Conservation (phyloP, 164 flowering plant species). For the Protea cynaroides region DNA sequence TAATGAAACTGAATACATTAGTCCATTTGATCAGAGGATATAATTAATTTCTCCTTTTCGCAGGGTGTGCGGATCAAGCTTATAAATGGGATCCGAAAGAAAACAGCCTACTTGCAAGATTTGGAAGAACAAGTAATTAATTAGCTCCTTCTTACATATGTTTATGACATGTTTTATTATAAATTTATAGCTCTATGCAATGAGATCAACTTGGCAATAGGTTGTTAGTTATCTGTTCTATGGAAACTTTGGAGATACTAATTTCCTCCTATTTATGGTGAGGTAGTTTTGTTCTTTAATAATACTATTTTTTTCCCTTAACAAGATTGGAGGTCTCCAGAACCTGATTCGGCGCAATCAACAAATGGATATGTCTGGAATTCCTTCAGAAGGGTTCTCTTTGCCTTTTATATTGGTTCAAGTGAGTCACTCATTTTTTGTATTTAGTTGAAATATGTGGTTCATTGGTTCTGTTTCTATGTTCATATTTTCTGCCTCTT, state of each 20-base stretch:
- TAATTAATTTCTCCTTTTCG: neutral
- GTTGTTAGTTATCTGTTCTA: neutral
- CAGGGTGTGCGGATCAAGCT: slow-evolving; percentile 22
- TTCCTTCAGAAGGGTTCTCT: slow-evolving; percentile 17
- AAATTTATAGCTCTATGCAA: neutral
- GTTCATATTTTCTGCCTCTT: neutral
- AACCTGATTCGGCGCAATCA: slow-evolving; percentile 21
- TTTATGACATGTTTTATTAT: neutral
- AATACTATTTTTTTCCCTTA: neutral
- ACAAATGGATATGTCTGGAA: slow-evolving; percentile 10
- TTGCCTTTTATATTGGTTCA: slow-evolving; percentile 34
- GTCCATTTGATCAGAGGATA: neutral
- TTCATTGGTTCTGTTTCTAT: neutral
- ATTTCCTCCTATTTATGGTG: neutral
- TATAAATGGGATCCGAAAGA: slow-evolving; percentile 24
- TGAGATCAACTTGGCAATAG: too few relatives aligned
- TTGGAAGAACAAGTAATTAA: slow-evolving; percentile 34
- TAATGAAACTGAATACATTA: neutral
- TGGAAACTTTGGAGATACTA: neutral
- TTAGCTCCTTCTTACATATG: neutral
- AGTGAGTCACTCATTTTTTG: slow-evolving; percentile 11
- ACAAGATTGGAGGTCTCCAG: slow-evolving; percentile 21
- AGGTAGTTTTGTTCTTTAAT: neutral
- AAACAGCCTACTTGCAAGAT: slow-evolving; percentile 32
- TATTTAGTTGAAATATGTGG: neutral